phyloP scores from a whole-genome alignment of 441 rosid species.

The Pelargonium exstipulatum region DNA sequence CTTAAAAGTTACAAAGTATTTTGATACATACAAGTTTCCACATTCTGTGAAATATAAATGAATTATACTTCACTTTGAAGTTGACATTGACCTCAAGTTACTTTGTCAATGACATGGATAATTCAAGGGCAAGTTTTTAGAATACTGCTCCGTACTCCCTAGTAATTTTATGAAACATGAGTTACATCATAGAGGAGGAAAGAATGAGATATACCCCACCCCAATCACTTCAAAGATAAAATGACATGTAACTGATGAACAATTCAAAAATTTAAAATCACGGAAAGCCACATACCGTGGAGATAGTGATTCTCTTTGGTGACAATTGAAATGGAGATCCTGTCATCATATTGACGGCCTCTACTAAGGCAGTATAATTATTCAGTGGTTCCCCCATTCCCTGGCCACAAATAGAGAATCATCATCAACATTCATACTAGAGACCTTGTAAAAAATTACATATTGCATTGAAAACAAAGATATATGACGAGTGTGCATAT shows the following conservation, averaged over 20 bases:
- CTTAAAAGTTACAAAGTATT: too few relatives aligned
- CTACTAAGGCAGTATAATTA: conserved; percentile 78
- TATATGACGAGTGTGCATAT: not conserved
- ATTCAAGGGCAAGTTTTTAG: too few relatives aligned
- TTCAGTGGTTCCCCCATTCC: conserved; percentile 99
- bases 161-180: not conserved
- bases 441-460: not conserved
- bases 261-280: not conserved
- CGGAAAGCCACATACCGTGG: conserved; percentile 53
- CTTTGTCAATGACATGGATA: too few relatives aligned
- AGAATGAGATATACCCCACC: not conserved
- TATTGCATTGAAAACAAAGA: not conserved
- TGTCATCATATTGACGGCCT: conserved; percentile 68
- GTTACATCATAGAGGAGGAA: not conserved
- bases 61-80: too few relatives aligned
- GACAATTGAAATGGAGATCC: conserved; percentile 79
- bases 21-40: too few relatives aligned
- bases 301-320: conserved; percentile 75
- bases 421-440: not conserved
- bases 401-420: conserved; percentile 36
- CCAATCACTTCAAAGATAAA: not conserved
- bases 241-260: not conserved
- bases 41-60: too few relatives aligned
- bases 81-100: too few relatives aligned
- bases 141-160: not conserved